Base-by-base conservation (phyloP, 1,139 yeast genomes). In the Hyphopichia buzzinii region DNA sequence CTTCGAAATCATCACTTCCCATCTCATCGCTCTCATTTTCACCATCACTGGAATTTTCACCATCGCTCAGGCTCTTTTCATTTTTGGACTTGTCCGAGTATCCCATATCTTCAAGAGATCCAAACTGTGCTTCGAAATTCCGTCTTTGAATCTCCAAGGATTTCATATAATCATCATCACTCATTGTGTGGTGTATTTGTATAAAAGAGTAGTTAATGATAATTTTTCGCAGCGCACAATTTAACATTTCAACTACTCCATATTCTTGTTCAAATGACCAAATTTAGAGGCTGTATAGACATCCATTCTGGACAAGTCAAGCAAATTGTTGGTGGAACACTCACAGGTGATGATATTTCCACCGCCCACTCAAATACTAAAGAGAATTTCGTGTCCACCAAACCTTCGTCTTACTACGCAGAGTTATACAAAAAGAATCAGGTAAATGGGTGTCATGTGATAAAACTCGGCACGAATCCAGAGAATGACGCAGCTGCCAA, bases 281-380 rank as follows among this genome's bases (percentile, higher is more conserved):
- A 74, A 40, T 94, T 87, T 62, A 78, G 92, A 54, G 98, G 97
- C 1, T 92, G 98, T 52, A 92, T 92, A 29, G 98, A 92, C 58
- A 81, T 92, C 43, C 98, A 92, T 57, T 77, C 84, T 4, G 98
- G 98, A 2, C 84, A 86, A 47, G 98, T 92, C 44, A 94, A 92
- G 55, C 98, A 92, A 59, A 92, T 92, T 36, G 97, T 94, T 0
- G 98, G 98, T 3, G 96, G 96, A 0, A 85, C 97, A 0, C 69
- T 94, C 17, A 67, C 72, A 0, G 70, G 72, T 10, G 82, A 80
- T 43, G 80, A 77, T 39, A 27, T 29, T 4, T 49, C 54, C 12
- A 40, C 51, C 3, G 40, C 46, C n/a, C 43, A 40, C 24, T 45
- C 61, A 4, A 46, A 59, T 2, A 71, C 83, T 11, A 62, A 71